Evolutionary conservation across 345 rosid species (phyloP), one percentile per base, ranked within the genome.

Genomic region (Arabidopsis suecica): DNA sequence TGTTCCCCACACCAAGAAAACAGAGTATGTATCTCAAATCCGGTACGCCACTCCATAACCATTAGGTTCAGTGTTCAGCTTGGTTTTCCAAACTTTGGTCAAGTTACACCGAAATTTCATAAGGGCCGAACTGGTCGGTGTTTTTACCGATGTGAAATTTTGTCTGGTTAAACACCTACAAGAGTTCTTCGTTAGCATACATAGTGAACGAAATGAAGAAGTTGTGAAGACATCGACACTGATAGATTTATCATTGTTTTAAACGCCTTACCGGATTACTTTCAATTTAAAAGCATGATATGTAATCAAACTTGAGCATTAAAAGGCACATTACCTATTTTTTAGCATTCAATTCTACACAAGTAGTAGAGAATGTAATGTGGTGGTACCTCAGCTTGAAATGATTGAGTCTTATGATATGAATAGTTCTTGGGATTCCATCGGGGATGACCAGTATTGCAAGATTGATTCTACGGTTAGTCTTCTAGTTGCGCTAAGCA

Each of bases 401-500:
- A n/a, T 12, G 14, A 55, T 36, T 10, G 40, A 56, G 23, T 36
- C 48, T 51, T 70, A 64, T 48, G 18, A 72, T 58, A 78, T 13
- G 23, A 83, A 88, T 51, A 91, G 79, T 78, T 88, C 96, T 57
- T 89, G 83, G 18, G 94, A 85, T 68, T 93, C 91, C 81, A 73
- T 75, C 5, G 93, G 88, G 0, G 91, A 91, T 60, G 96, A 91
- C 98, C 98, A 91, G 79, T 88, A 88, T 44, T 82, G 88, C 80
- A 87, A 70, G 78, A 93, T 89, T 60, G 94, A 83, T 80, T 89
- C 96, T 33, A 91, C 82, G 1, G 96, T 89, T 72, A 93, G 79
- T 78, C 97, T 93, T 74, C 97, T 77, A 18, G 97, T 91, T 58
- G 96, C 94, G 60, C 97, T 89, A 33, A 93, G 87, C 98, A 93